Evolutionary conservation across 805 yeast species (phyloP), one percentile per base, ranked within the genome.

Genomic region (Candida sithepensis): DNA sequence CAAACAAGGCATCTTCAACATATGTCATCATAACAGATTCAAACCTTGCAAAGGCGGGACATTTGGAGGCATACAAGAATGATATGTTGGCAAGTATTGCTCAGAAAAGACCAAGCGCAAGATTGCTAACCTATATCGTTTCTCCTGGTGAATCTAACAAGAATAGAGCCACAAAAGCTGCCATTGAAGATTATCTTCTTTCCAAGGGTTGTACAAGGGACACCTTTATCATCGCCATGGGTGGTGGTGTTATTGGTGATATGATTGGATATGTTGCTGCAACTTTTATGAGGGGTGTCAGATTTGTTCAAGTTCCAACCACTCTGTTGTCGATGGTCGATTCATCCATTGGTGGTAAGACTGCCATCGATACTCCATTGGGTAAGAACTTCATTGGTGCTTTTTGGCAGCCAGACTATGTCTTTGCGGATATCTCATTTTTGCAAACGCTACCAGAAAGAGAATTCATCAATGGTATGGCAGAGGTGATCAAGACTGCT

Each of bases 221-320:
- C 65, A 90, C 98, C 2, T 88, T 94, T 22, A 82, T 94, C 48
- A 70, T 94, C 42, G 99, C 99, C 8, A 81, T 94, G 50, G 99
- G 99, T 52, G 99, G 99, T 56, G 99, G 99, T 58, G 95, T 94
- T 44, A 92, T 94, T 67, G 99, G 99, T 50, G 99, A 94, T 64
- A 92, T 94, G 99, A 88, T 92, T 55, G 99, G 99, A 3, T 94
- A 82, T 65, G 98, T 94, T 38, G 99, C 99, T n/a, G 92, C 99
- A 28, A 94, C 99, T 2, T 94, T 94, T 67, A 94, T 94, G 99
- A 80, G 99, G 65, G 99, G 99, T 48, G 96, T 94, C 8, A 78
- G 96, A 53, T 89, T 90, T 48, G 84, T 90, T 39, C 99, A 94
- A 67, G 77, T 94, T 24, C 99, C 99, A 47, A 94, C 99, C 6